Base-by-base conservation (phyloP, 257 asterid genomes). In the Striga asiatica region DNA sequence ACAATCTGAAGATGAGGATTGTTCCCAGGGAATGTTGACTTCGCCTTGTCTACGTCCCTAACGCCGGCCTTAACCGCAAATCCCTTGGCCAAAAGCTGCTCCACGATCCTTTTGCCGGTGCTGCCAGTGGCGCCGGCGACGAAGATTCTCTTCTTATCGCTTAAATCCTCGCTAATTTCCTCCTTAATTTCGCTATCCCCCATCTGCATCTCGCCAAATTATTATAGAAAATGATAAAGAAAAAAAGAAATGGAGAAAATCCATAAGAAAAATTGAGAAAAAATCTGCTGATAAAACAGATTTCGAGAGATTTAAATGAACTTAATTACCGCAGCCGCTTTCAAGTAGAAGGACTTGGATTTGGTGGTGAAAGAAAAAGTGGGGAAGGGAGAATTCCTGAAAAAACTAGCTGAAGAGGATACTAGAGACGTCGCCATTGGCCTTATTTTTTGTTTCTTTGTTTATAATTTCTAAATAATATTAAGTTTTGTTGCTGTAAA, bases 91-190 rank as follows among this genome's bases (percentile, higher is more conserved):
- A 91, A 67, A 49, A 91, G 91, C 83, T 87, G 94, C 73, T 84
- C 92, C 65, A 87, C 96, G 14, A 91, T 78, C 75, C 96, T 84
- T 78, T 81, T 87, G 7, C 98, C 98, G 8, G 98, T 89, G 64
- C 70, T 87, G 22, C 98, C 98, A 21, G 92, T 72, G 6, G 98
- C 98, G 19, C 98, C 98, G 2, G 95, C 98, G 19, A 91, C 96
- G 62, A 84, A 91, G 13, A 91, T 68, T 50, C 68, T 89, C 83
- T 81, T 86, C 63, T 73, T 87, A 63, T 57, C 65, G 17, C 16
- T 51, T n/a, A 42, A 56, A 20, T 64, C 73, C 32, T 9, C 77
- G 11, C 18, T 72, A 8, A 27, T 61, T 51, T 75, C 78, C 79
- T 73, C 87, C 58, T 52, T 72, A 59, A 83, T 71, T 68, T 81